phyloP scores from a whole-genome alignment of 2,329 filamentous ascomycete species.

The Cladophialophora chaetospira region DNA sequence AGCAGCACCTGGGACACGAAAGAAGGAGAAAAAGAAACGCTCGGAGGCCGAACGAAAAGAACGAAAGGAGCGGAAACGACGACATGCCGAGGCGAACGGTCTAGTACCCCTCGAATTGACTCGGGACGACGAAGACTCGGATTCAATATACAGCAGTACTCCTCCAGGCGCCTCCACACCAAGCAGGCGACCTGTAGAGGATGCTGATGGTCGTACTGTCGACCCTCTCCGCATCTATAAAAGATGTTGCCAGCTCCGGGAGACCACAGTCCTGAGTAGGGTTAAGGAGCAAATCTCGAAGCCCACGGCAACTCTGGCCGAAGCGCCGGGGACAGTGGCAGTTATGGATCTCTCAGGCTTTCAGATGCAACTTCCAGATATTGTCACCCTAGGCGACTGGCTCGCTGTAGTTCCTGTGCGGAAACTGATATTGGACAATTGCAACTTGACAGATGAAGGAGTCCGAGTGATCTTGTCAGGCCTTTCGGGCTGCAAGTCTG shows the following conservation, averaged over 20 bases:
- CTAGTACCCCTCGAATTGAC: slow-evolving; percentile 81
- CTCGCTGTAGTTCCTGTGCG: slow-evolving; percentile 89
- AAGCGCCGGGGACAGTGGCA: slow-evolving; percentile 72
- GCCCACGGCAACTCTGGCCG: slow-evolving; percentile 64
- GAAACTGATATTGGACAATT: slow-evolving; percentile 83
- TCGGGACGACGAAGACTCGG: slow-evolving; percentile 64
- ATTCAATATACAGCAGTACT: slow-evolving; percentile 46
- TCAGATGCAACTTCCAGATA: slow-evolving; percentile 77
- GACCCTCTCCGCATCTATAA: slow-evolving; percentile 92
- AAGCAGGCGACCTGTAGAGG: slow-evolving; percentile 50
- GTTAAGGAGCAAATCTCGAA: slow-evolving; percentile 85
- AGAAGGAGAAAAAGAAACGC: slow-evolving; percentile 94
- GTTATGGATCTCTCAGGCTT: slow-evolving; percentile 84
- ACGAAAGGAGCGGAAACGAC: slow-evolving; percentile 83
- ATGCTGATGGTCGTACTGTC: slow-evolving; percentile 75
- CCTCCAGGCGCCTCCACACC: slow-evolving; percentile 37
- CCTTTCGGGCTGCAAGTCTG: slow-evolving; percentile 74
- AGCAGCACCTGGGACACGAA: slow-evolving; percentile 61
- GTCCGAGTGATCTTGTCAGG: slow-evolving; percentile 84
- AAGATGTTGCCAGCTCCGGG: slow-evolving; percentile 88
- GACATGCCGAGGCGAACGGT: slow-evolving; percentile 84
- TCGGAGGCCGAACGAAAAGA: slow-evolving; percentile 92
- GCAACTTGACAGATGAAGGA: slow-evolving; percentile 82
- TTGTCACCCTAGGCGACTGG: slow-evolving; percentile 88
- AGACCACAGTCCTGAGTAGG: slow-evolving; percentile 88